These are phyloP conservation scores for Sphaceloma murrayae DNA, from an alignment of 2,329 filamentous ascomycete species.

Conservation along the genomic window DNA sequence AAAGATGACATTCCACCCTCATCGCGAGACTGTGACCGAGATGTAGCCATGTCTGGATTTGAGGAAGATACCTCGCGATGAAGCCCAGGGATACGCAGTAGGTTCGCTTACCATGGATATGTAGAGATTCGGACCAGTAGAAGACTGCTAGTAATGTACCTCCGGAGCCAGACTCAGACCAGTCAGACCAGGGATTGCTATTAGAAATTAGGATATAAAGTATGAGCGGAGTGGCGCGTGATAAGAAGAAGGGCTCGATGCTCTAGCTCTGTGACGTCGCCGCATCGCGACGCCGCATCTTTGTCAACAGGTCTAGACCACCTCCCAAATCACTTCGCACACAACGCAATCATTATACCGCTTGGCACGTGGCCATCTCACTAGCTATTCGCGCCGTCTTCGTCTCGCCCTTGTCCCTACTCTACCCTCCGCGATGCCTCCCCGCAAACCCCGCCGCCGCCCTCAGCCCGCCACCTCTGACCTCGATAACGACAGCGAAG, in stretches of 20 bases:
- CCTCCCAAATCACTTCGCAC: no score
- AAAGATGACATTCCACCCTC: background rate
- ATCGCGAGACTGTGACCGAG: slow-evolving; percentile 14
- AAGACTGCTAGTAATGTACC: no score
- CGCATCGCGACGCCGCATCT: background rate
- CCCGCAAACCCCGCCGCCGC: slow-evolving; percentile 7
- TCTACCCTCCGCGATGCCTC: slow-evolving; percentile 1
- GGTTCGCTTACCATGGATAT: no score
- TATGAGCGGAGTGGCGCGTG: slow-evolving; percentile 1
- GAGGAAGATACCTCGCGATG: no score
- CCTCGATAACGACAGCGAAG: slow-evolving; percentile 47
- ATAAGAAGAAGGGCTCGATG: background rate
- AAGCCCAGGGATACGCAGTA: slow-evolving; percentile 1
- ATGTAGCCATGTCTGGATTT: slow-evolving; percentile 14
- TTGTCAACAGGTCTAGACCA: no score
- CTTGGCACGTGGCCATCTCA: no score
- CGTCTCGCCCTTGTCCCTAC: no score
- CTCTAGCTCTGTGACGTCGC: slow-evolving; percentile 9
- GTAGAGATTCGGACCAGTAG: no score
- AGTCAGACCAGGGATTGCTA: no score
- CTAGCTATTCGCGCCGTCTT: no score
- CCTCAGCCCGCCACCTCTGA: slow-evolving; percentile 15
- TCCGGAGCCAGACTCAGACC: no score
- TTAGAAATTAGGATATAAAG: background rate
- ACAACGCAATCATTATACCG: no score